Base-by-base conservation (phyloP, 2,329 filamentous ascomycete genomes). In the Fusarium sp. region DNA sequence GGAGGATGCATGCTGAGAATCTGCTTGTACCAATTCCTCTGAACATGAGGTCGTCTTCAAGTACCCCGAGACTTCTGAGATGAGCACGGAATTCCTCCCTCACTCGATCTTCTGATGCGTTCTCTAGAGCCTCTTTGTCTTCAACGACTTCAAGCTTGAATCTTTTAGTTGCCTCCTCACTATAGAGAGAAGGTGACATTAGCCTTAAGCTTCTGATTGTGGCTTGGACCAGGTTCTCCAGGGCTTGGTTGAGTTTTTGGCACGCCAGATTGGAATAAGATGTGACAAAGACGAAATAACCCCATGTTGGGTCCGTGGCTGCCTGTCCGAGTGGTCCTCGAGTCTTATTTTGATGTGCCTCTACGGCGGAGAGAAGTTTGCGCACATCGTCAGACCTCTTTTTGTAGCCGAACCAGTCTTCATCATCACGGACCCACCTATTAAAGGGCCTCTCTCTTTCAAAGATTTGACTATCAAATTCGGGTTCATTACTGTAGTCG, bases 81-180 rank as follows among this genome's bases (percentile, higher is more conserved):
- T 72, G 68, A 30, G 70, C 70, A 41, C 63, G 50, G 22, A 72
- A 72, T 47, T 72, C 69, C 44, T 72, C 69, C 13, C 69, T 69
- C 28, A 72, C 63, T 32, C 69, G 55, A n/a, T 72, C 70, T 38
- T 72, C 70, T 17, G 70, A 72, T 20, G 69, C 70, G 24, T 39
- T 58, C 15, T 72, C 53, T 14, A 72, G 50, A 28, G 63, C 63
- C 24, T 65, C 50, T 36, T 53, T 60, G 38, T 72, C 45, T 39
- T 54, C 38, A 26, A 72, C 36, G 15, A 69, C 48, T 30, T 65
- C 63, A 17, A 72, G 32, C 20, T 72, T 72, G 63, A 72, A 72
- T 18, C 63, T 54, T 50, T 69, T 69, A 24, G 30, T 32, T 53
- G 54, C 70, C 38, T 72, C 69, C 53, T 72, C 63, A 32, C 51